Conservation (phyloP, 495 filamentous ascomycete genomes). For the Endocarpon pusillum region DNA sequence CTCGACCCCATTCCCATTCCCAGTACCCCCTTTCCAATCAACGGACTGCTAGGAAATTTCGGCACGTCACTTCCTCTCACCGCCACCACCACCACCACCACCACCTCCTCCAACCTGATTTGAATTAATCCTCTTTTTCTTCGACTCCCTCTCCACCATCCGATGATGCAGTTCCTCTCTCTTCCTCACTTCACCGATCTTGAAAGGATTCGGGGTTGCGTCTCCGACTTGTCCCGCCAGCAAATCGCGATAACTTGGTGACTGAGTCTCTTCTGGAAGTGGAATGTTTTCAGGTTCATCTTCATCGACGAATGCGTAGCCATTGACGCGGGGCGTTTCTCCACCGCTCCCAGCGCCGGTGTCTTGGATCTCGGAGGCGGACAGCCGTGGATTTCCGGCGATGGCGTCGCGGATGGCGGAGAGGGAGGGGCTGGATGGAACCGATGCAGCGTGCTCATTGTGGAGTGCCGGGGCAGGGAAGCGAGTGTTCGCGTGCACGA, state of each 20-base stretch:
- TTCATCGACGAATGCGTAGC: conserved; percentile 83
- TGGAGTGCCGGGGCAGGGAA: conserved; percentile 29
- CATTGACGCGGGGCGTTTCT: conserved; percentile 78
- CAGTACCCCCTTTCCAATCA: conserved; percentile 36
- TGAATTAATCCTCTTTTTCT: conserved; percentile 61
- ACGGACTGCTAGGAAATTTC: conserved; percentile 60
- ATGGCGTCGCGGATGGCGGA: conserved; percentile 79
- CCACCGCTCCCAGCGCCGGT: conserved; percentile 39
- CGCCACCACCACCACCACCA: conserved; percentile 26
- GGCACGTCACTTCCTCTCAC: conserved; percentile 41
- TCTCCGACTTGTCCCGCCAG: conserved; percentile 37
- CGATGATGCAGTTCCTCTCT: conserved; percentile 74
- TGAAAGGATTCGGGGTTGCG: conserved; percentile 61
- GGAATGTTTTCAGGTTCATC: conserved; percentile 38
- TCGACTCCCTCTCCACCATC: conserved; percentile 75
- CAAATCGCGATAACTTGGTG: conserved; percentile 10
- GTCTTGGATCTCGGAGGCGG: conserved; percentile 48
- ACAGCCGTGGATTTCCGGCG: conserved; percentile 47
- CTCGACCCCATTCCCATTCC: conserved; percentile 22
- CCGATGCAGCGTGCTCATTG: conserved; percentile 12
- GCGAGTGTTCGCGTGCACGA: conserved; percentile 72
- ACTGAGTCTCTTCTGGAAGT: conserved; percentile 7
- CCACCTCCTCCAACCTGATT: conserved; percentile 23
- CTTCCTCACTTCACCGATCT: conserved; percentile 54
- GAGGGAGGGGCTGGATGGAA: conserved; percentile 64